These are phyloP conservation scores for Verticillium alfalfae DNA, from an alignment of 2,329 filamentous ascomycete genomes.

Conservation along the genomic window DNA sequence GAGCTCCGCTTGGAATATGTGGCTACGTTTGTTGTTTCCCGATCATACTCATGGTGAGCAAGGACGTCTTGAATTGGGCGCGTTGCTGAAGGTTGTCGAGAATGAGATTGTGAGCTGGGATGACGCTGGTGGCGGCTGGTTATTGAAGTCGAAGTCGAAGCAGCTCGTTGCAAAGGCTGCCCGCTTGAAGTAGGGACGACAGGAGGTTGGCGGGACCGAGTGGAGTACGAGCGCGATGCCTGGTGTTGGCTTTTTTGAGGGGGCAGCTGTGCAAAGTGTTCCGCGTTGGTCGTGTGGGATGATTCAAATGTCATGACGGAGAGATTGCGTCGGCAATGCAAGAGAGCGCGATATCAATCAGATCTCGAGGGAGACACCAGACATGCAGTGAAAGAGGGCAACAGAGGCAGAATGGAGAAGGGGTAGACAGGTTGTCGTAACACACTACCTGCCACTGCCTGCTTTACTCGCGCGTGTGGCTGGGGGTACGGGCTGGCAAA, in stretches of 20 bases:
- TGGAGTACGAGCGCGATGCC: constrained; percentile 28
- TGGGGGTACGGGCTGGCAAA: neutral
- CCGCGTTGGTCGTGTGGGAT: constrained; percentile 23
- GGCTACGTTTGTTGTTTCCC: constrained; percentile 59
- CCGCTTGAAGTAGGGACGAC: constrained; percentile 15
- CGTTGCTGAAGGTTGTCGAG: constrained; percentile 28
- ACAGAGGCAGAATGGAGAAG: neutral
- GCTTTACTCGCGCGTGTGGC: neutral
- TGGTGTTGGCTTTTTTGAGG: constrained; percentile 17
- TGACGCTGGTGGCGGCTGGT: constrained; percentile 22
- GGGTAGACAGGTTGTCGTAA: neutral
- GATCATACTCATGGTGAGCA: constrained; percentile 61
- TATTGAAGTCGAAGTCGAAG: constrained; percentile 17
- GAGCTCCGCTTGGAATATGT: constrained; percentile 58
- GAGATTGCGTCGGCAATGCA: neutral
- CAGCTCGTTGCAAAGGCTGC: constrained; percentile 10
- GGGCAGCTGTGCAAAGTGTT: constrained; percentile 20
- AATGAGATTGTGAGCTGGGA: constrained; percentile 2
- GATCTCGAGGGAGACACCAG: neutral
- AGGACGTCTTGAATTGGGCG: constrained; percentile 36
- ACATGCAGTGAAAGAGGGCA: neutral
- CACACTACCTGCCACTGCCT: neutral
- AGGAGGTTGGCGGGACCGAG: constrained; percentile 21
- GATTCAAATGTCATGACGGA: constrained; percentile 22
- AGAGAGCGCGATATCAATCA: neutral